Percentiles rank a stretch among this genome's conserved stretches.
Conservation (phyloP, 1,284 basidiomycete genomes). For the Xerocomus amazonicus region DNA sequence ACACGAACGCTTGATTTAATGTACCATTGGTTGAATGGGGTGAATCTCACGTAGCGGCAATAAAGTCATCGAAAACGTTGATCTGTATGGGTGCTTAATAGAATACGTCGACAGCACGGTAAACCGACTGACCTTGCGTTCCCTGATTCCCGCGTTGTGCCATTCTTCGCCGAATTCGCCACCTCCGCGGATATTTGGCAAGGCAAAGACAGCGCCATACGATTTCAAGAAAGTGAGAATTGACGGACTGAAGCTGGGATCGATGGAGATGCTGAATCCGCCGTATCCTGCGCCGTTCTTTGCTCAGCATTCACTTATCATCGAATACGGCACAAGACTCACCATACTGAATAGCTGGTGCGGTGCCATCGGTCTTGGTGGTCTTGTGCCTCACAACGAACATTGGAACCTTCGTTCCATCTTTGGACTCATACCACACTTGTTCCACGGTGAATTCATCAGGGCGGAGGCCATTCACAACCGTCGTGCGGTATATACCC, state of each 20-base stretch:
- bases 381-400: conserved; percentile 79
- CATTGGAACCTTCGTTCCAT: conserved; percentile 84
- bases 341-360: conserved; percentile 80
- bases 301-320: not conserved
- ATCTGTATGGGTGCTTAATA: conserved; percentile 37
- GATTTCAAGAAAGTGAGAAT: conserved; percentile 75
- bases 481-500: conserved; percentile 58
- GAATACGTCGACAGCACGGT: not conserved
- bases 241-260: conserved; percentile 68
- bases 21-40: not conserved
- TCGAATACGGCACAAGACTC: conserved; percentile 18
- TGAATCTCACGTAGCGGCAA: conserved; percentile 64
- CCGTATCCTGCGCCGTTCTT: conserved; percentile 55
- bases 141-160: conserved; percentile 69
- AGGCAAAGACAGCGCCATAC: conserved; percentile 73
- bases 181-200: conserved; percentile 79
- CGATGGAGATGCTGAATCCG: conserved; percentile 72
- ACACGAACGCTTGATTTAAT: not conserved
- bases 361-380: conserved; percentile 71
- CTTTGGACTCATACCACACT: conserved; percentile 77
- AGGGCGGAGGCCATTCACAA: conserved; percentile 62
- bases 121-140: conserved; percentile 56
- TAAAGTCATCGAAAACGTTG: conserved; percentile 81
- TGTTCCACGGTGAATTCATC: conserved; percentile 75
- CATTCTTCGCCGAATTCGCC: conserved; percentile 82